A percentile compares a stretch with the other conserved stretches of the same genome.
Evolutionary conservation across 2,329 filamentous ascomycete genomes (phyloP).

Genomic region (Fusarium sublunatum): DNA sequence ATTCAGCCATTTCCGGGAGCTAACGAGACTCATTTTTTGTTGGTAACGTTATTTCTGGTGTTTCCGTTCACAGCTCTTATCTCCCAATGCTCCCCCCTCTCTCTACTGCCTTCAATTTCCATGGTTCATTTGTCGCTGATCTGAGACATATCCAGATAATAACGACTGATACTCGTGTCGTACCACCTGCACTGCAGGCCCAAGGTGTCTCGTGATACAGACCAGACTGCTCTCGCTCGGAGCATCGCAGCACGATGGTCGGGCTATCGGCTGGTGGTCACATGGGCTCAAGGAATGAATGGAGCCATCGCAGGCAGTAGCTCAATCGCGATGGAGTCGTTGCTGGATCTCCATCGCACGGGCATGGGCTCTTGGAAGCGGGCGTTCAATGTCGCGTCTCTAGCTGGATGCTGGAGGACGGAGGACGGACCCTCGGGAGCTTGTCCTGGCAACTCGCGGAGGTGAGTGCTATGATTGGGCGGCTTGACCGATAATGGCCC

Average conservation of each 20-base stretch:
- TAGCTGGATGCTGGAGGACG: not conserved
- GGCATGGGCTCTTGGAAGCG: too few species aligned
- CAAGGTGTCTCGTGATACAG: conserved; percentile 31
- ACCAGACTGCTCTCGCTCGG: conserved; percentile 13
- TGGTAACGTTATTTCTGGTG: conserved; percentile 11
- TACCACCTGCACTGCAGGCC: conserved; percentile 7
- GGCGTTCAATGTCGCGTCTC: not conserved
- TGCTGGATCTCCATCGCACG: not conserved
- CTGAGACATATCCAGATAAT: conserved; percentile 17
- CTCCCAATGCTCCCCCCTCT: not conserved
- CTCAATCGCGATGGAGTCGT: conserved; percentile 14
- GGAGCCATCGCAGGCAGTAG: conserved; percentile 23
- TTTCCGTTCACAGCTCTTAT: conserved; percentile 8
- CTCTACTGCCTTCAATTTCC: conserved; percentile 1
- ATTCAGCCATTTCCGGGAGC: conserved; percentile 14
- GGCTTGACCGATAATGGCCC: conserved; percentile 26
- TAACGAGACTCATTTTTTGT: conserved; percentile 4
- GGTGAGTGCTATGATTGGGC: conserved; percentile 38
- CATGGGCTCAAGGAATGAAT: conserved; percentile 22
- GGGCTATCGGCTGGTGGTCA: conserved; percentile 38
- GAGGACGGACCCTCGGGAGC: conserved; percentile 25
- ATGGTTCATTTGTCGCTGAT: conserved; percentile 15
- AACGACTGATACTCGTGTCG: conserved; percentile 1
- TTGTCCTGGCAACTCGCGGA: conserved; percentile 25
- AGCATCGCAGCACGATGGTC: conserved; percentile 26